Base-by-base conservation (phyloP, 768 basidiomycete genomes). In the Phylloporus arenicola region DNA sequence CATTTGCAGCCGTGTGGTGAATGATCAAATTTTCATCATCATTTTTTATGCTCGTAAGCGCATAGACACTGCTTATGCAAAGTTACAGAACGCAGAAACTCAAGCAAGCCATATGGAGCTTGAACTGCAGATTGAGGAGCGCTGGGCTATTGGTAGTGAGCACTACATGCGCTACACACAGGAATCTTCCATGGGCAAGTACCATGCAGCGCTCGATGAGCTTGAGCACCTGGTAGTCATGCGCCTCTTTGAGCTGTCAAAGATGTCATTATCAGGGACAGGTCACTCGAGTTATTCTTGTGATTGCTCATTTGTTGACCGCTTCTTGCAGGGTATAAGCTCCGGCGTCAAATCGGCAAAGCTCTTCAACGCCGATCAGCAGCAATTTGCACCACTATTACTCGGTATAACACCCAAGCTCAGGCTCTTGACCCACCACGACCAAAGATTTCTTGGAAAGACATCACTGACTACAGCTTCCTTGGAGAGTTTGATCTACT, bases 301-400 rank as follows among this genome's bases (percentile, higher is more conserved):
- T 14, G 11, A 30, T 29, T 9, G 12, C 17, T 11, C 30, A 19
- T 29, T 44, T 43, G 6, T 16, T 43, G 27, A 38, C 33, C 3
- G 16, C 4, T 33, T 17, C 29, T 43, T 24, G 33, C 29, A 68
- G 69, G 64, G 0, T 70, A 70, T 34, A 66, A 68, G 29, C 48
- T 68, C 24, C 56, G 65, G n/a, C 56, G 55, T 38, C 64, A 69
- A 47, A 69, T 70, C 12, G 50, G 62, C 2, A 68, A 70, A 47
- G 64, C 56, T 0, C 47, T 70, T 1, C 57, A 64, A 41, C 48
- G 52, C 0, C 55, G 62, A 12, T 63, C 57, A 2, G 47, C 63
- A 14, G 63, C 67, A 2, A 64, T 70, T 38, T 50, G 47, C 8
- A 64, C 52, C n/a, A 64, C 66, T 0, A 53, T 70, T 16, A 39